A percentile compares a stretch with the other conserved stretches of the same genome.
Evolutionary conservation across 2,329 filamentous ascomycete genomes (phyloP).

Genomic region (Epichloe coenophiala): DNA sequence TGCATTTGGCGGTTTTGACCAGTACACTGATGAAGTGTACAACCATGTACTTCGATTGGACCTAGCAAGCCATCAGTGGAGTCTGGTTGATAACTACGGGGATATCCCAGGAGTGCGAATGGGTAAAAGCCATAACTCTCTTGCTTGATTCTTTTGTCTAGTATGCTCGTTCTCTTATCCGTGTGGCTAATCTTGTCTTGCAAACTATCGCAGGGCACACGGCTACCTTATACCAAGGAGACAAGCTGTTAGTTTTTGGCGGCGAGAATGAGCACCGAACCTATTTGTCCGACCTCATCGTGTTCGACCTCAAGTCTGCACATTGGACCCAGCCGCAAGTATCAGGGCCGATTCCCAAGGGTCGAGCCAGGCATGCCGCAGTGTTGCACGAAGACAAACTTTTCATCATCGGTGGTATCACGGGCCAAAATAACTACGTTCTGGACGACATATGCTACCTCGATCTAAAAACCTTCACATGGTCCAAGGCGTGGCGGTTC

Average conservation of each 20-base stretch:
- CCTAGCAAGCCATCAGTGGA: conserved; percentile 82
- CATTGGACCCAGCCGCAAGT: conserved; percentile 92
- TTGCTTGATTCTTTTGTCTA: background rate
- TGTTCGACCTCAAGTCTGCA: conserved; percentile 88
- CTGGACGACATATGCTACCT: conserved; percentile 94
- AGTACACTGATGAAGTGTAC: conserved; percentile 98
- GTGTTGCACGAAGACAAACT: conserved; percentile 93
- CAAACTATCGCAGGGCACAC: conserved; percentile 59
- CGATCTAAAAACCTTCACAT: conserved; percentile 93
- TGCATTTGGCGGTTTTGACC: conserved; percentile 95
- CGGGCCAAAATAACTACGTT: conserved; percentile 80
- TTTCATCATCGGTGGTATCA: conserved; percentile 92
- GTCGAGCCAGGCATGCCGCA: conserved; percentile 82
- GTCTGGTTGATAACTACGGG: conserved; percentile 92
- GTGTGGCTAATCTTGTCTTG: conserved; percentile 4
- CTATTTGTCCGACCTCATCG: conserved; percentile 88
- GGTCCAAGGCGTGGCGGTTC: conserved; percentile 93
- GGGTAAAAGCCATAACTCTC: conserved; percentile 42
- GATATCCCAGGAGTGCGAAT: conserved; percentile 95
- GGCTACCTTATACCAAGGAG: conserved; percentile 81
- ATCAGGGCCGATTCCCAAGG: conserved; percentile 71
- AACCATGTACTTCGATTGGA: conserved; percentile 91
- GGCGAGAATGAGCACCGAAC: conserved; percentile 96
- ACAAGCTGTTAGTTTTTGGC: conserved; percentile 93
- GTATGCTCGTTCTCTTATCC: background rate